Evolutionary conservation across 306 rosid genomes (phyloP).

Genomic region (Dicorynia guianensis): DNA sequence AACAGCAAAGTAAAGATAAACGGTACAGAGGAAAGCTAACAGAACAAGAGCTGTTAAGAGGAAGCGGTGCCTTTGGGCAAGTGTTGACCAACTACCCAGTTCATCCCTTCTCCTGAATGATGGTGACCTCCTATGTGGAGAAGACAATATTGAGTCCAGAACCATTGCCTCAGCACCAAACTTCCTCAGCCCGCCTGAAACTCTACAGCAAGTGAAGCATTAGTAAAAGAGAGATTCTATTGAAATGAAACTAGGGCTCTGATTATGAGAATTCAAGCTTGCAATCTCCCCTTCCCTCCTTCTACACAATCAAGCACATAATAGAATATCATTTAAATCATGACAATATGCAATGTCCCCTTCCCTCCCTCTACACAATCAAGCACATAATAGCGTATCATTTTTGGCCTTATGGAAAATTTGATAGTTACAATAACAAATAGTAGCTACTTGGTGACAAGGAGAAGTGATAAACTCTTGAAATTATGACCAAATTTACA

Average conservation of each 20-base stretch:
- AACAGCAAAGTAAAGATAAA: slow-evolving; percentile 90
- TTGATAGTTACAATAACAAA: too few relatives aligned
- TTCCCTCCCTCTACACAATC: too few relatives aligned
- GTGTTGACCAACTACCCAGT: slow-evolving; percentile 80
- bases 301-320: not conserved
- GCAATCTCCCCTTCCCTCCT: not conserved
- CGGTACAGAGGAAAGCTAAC: slow-evolving; percentile 71
- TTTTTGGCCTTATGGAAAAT: too few relatives aligned
- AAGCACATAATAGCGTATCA: not conserved
- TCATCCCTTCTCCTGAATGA: slow-evolving; percentile 73
- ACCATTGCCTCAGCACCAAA: slow-evolving; percentile 64
- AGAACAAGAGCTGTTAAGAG: slow-evolving; percentile 76
- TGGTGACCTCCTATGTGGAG: slow-evolving; percentile 73
- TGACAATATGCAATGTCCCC: slow-evolving; percentile 8
- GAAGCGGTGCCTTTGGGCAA: slow-evolving; percentile 80
- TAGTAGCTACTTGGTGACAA: not conserved
- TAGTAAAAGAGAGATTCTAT: slow-evolving; percentile 15
- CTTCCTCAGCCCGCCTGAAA: slow-evolving; percentile 58
- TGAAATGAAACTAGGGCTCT: slow-evolving; percentile 5
- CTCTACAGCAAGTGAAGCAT: slow-evolving; percentile 40
- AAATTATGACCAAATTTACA: slow-evolving; percentile 13
- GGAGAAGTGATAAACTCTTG: not conserved
- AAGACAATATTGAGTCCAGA: slow-evolving; percentile 74
- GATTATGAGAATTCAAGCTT: slow-evolving; percentile 22
- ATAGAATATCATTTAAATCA: not conserved